Percentiles rank a stretch among this genome's conserved stretches.
phyloP scores from a whole-genome alignment of 2,329 filamentous ascomycete species.

The Claviceps digitariae region DNA sequence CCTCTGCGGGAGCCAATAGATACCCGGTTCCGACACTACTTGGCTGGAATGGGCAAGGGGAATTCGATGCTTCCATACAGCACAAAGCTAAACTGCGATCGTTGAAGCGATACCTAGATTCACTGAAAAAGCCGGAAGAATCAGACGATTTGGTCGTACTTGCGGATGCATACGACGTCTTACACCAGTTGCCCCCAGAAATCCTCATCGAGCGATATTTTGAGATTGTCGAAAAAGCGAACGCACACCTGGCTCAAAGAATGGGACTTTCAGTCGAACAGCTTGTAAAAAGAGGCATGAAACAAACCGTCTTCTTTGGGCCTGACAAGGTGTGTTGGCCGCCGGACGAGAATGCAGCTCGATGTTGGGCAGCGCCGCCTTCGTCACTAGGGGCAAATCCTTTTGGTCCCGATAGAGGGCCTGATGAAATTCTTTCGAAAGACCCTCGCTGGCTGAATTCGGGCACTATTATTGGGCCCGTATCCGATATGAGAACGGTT shows the following conservation, averaged over 20 bases:
- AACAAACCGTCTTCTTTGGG: slow-evolving; percentile 29
- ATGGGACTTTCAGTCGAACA: slow-evolving; percentile 29
- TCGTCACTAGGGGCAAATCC: slow-evolving; percentile 18
- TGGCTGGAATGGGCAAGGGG: slow-evolving; percentile 23
- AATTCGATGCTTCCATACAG: slow-evolving; percentile 20
- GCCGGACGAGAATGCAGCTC: slow-evolving; percentile 19
- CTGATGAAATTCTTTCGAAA: slow-evolving; percentile 16
- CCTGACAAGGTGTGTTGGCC: slow-evolving; percentile 33
- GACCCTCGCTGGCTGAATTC: slow-evolving; percentile 31
- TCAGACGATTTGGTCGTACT: slow-evolving; percentile 47
- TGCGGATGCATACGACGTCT: slow-evolving; percentile 49
- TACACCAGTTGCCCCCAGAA: slow-evolving; percentile 52
- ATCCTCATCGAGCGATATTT: slow-evolving; percentile 51
- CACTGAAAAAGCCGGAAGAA: slow-evolving; percentile 19
- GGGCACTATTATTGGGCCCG: slow-evolving; percentile 30
- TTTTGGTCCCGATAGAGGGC: slow-evolving; percentile 24
- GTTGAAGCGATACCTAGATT: slow-evolving; percentile 21
- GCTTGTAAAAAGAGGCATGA: slow-evolving; percentile 16
- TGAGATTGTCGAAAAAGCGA: slow-evolving; percentile 35
- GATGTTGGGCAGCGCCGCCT: slow-evolving; percentile 26
- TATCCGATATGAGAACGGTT: slow-evolving; percentile 16
- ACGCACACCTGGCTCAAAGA: slow-evolving; percentile 33
- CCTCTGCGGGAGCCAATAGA: slow-evolving; percentile 23
- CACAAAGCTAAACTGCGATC: slow-evolving; percentile 27
- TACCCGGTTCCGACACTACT: slow-evolving; percentile 25